Base-by-base conservation (phyloP, 257 asterid species). In the Solanum appendiculatum region DNA sequence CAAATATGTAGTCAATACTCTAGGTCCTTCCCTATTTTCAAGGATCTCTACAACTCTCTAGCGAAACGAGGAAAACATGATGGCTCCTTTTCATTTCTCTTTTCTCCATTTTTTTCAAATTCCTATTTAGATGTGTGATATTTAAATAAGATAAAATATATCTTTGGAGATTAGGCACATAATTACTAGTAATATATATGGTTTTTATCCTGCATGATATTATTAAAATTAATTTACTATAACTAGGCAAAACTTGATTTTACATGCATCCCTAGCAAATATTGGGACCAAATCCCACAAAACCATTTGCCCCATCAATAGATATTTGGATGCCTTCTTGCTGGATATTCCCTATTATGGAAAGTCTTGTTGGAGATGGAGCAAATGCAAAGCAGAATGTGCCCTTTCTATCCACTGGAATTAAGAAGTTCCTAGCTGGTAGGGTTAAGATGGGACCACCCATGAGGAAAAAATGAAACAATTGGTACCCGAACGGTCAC, bases 381-480 rank as follows among this genome's bases (percentile, higher is more conserved):
- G 99, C 98, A 73, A 96, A 96, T 1, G 99, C 99, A 87, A 96
- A 95, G 82, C 99, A 96, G 86, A 96, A 96, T 0, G 98, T 96
- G 25, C 99, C 99, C 86, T 72, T 90, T 6, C 93, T 95, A 44
- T 96, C 94, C 74, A 96, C 98, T 87, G 99, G 99, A 83, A 96
- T 93, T 7, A 96, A 93, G 63, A 96, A 96, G 93, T 96, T 96
- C 88, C 91, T 84, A 2, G 99, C 99, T 3, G 99, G 99, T 5
- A 96, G 97, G 42, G 99, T 96, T 27, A 96, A 86, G 87, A 96
- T 95, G 31, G 99, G 95, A 34, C 99, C 98, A 2, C 98, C 95
- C 70, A 93, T 91, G 13, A 95, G 85, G 92, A 94, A 96, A 90
- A 90, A 96, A 96, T 0, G 99, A 96, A 0, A 96, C 92, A 1